These are phyloP conservation scores for Knoxia roxburghii DNA, from an alignment of 257 asterid genomes.

Conservation along the genomic window DNA sequence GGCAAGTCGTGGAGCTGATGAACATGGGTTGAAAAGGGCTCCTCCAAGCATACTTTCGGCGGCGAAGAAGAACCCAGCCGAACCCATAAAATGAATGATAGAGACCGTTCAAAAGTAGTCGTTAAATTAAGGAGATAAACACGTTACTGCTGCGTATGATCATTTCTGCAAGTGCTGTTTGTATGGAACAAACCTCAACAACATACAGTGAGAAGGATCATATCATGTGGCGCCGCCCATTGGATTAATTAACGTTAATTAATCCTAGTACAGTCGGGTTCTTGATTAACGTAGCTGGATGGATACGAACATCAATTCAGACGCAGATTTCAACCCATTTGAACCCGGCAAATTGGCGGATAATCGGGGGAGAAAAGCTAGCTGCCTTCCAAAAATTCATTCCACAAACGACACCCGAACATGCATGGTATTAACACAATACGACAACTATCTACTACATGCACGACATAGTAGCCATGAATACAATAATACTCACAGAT, in stretches of 20 bases:
- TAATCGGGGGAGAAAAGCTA: slow-evolving; percentile 33
- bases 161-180: background rate
- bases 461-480: slow-evolving; percentile 4
- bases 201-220: too few species aligned
- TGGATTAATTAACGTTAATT: background rate
- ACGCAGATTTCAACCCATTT: slow-evolving; percentile 8
- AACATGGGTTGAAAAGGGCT: too few species aligned
- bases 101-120: too few species aligned
- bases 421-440: slow-evolving; percentile 18
- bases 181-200: background rate
- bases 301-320: background rate
- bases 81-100: too few species aligned
- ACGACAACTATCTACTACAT: background rate
- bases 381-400: slow-evolving; percentile 29
- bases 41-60: too few species aligned
- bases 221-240: background rate
- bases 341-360: slow-evolving; percentile 35
- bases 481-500: slow-evolving; percentile 23
- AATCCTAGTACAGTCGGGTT: too few species aligned
- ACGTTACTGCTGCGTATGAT: too few species aligned
- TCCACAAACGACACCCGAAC: background rate
- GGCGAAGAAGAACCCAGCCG: too few species aligned
- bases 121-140: too few species aligned
- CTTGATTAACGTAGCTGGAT: background rate
- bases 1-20: too few species aligned